Base-by-base conservation (phyloP, 2,329 filamentous ascomycete genomes). In the Penicillium psychrosexuale region DNA sequence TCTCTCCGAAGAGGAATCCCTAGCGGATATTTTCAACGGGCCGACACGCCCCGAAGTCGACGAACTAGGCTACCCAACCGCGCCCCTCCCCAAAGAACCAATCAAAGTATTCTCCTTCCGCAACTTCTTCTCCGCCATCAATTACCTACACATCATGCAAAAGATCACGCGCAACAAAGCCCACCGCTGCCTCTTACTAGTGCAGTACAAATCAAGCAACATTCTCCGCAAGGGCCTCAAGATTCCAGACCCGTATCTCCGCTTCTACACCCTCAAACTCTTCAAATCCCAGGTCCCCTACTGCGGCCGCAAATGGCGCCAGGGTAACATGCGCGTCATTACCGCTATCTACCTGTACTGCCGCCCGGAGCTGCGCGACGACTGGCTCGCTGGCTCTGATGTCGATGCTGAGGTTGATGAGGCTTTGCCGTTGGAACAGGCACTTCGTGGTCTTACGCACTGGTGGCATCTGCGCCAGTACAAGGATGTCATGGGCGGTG, bases 221-320 rank as follows among this genome's bases (percentile, higher is more conserved):
- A 96, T 97, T 65, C 83, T 99, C 27, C 89, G 91, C 65, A 97
- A 96, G 73, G 87, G 89, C 6, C 84, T 99, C 15, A 93, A 94
- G 64, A 88, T 97, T 22, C 93, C 93, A 0, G 91, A 99, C 67
- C 87, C 87, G 2, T 84, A 91, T 66, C 81, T 99, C 38, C 86
- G 94, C 6, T 85, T 96, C 40, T 97, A 97, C 77, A 96, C 94
- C 0, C 84, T 99, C 64, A 99, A 99, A 75, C 82, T 99, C 0
- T 97, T 97, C 85, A 99, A 99, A 75, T 94, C 91, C 57, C 94
- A 99, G 74, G 94, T 99, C 5, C 94, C 94, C 1, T 99, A 96
- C 78, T 97, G 93, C 73, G 93, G 94, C 22, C 87, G 94, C 40
- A 99, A 99, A 77, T 99, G 94, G 94, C 87, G 94, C 13, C 94